A percentile compares a stretch with the other conserved stretches of the same genome.
Conservation (phyloP, 768 basidiomycete species). For the Collybia nuda region DNA sequence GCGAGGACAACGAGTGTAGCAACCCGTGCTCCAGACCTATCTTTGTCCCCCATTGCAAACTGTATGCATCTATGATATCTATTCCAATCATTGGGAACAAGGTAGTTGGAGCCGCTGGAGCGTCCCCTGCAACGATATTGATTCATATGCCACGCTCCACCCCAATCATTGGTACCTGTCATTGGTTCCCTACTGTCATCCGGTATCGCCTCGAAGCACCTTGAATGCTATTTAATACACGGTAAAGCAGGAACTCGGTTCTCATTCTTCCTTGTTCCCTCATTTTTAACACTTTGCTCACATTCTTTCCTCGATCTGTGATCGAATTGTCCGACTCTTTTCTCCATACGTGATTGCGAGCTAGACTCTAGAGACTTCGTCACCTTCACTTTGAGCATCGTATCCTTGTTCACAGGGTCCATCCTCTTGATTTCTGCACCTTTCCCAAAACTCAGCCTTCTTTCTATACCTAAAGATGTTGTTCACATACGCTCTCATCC, state of each 20-base stretch:
- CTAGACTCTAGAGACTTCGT: conserved; percentile 8
- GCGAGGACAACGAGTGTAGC: not conserved
- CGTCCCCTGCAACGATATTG: too few species aligned
- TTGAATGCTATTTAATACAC: not conserved
- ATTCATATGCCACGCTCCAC: not conserved
- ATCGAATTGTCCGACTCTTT: conserved; percentile 13
- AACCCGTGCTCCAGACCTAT: too few species aligned
- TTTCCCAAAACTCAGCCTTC: too few species aligned
- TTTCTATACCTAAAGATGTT: conserved; percentile 24
- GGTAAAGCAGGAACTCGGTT: not conserved
- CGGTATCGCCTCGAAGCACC: not conserved
- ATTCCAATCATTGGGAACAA: too few species aligned
- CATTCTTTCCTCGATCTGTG: conserved; percentile 12
- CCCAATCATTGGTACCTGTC: not conserved
- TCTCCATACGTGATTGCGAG: conserved; percentile 6
- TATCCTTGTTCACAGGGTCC: conserved; percentile 4
- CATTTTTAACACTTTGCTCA: conserved; percentile 4
- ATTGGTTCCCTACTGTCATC: not conserved
- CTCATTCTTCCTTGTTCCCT: not conserved
- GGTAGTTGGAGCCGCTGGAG: too few species aligned
- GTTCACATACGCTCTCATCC: conserved; percentile 23
- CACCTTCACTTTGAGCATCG: conserved; percentile 5
- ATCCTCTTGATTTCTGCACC: not conserved
- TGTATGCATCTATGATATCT: too few species aligned
- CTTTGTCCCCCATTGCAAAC: too few species aligned